Percentiles rank a stretch among this genome's conserved stretches.
Conservation (phyloP, 176 grass and related monocot genomes). For the Avena insularis region DNA sequence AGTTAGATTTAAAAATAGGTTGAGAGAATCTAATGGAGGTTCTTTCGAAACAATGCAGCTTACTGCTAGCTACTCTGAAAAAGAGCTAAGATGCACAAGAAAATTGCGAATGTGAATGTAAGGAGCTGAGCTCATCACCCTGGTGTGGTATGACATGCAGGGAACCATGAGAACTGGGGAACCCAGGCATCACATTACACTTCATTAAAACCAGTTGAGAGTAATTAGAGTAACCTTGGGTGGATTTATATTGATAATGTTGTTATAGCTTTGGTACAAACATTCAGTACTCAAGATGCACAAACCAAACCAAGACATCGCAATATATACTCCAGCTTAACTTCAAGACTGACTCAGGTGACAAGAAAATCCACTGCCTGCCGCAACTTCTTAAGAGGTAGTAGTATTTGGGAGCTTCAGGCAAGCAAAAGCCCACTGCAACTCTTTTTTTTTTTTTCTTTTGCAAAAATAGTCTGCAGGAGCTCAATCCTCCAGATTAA, state of each 20-base stretch:
- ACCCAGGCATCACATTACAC: neutral
- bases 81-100: neutral
- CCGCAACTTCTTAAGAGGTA: neutral
- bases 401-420: neutral
- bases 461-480: too few species aligned
- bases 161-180: neutral
- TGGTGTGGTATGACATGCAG: too few species aligned
- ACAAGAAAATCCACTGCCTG: neutral
- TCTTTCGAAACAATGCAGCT: neutral
- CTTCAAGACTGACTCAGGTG: neutral
- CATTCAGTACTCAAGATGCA: neutral
- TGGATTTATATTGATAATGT: neutral
- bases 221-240: neutral
- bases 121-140: neutral
- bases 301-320: neutral
- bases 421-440: neutral
- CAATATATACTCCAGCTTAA: neutral
- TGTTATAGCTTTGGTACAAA: neutral
- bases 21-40: neutral
- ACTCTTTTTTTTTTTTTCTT: too few species aligned
- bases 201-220: neutral
- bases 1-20: too few species aligned
- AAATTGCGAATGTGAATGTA: neutral
- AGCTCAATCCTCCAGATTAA: neutral
- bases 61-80: neutral